A percentile compares a stretch with the other conserved stretches of the same genome.
phyloP scores from a whole-genome alignment of 768 basidiomycete species.

The Rhodotorula taiwanensis region DNA sequence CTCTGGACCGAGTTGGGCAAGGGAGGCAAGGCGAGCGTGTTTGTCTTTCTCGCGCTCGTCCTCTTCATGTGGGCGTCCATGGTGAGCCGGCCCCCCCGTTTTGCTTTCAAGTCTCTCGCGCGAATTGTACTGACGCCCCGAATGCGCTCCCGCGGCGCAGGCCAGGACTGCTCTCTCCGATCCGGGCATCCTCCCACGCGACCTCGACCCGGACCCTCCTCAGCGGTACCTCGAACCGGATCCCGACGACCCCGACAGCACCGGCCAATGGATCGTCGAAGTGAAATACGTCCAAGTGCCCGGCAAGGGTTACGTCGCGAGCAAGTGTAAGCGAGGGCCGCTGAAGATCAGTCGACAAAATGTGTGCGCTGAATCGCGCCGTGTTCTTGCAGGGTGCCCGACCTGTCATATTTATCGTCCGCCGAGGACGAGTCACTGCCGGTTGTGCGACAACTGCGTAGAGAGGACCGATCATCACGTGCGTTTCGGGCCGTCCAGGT shows the following conservation, averaged over 20 bases:
- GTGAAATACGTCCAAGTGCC: conserved; percentile 53
- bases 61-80: conserved; percentile 65
- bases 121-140: conserved; percentile 6
- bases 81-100: conserved; percentile 51
- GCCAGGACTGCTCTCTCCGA: conserved; percentile 58
- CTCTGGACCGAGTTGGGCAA: conserved; percentile 77
- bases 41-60: conserved; percentile 58
- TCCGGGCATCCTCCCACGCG: conserved; percentile 81
- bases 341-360: too few species aligned
- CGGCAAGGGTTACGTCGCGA: conserved; percentile 52
- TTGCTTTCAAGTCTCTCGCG: conserved; percentile 29
- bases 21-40: conserved; percentile 49
- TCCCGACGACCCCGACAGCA: conserved; percentile 50
- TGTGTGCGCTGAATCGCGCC: too few species aligned
- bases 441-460: conserved; percentile 97
- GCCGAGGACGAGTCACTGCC: conserved; percentile 90
- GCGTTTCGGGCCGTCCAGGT: conserved; percentile 59
- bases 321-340: conserved; percentile 35
- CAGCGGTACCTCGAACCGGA: not conserved
- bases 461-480: conserved; percentile 84
- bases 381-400: conserved; percentile 57
- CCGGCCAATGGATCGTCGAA: conserved; percentile 27
- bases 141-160: conserved; percentile 1
- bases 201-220: conserved; percentile 66
- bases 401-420: conserved; percentile 90